Percentiles rank a stretch among this genome's conserved stretches.
These are phyloP conservation scores for Pythium myriotylum DNA, from an alignment of 352 stramenopile species.

Conservation along the genomic window DNA sequence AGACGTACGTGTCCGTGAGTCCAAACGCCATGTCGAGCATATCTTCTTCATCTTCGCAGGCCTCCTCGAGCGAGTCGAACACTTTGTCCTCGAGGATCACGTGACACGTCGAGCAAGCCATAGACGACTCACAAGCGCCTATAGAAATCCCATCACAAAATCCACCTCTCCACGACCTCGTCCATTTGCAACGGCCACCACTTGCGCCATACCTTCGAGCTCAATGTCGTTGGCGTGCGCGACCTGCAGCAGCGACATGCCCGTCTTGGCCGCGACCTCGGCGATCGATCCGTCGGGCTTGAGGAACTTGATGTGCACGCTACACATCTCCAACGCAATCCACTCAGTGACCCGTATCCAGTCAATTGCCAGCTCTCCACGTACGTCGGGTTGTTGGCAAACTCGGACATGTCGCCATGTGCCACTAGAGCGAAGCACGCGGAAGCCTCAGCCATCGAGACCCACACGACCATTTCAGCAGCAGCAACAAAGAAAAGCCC, in stretches of 20 bases:
- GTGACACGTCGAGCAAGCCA: constrained; percentile 99
- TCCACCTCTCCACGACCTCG: background rate
- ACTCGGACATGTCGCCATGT: constrained; percentile 63
- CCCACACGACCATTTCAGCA: background rate
- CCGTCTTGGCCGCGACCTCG: constrained; percentile 69
- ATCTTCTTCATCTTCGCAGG: constrained; percentile 98
- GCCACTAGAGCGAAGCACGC: constrained; percentile 27
- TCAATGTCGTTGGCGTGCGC: constrained; percentile 94
- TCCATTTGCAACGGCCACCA: no score
- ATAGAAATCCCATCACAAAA: constrained; percentile 14
- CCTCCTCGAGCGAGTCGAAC: constrained; percentile 90
- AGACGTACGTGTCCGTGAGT: constrained; percentile 91
- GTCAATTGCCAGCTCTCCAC: constrained; percentile 21
- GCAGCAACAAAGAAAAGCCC: background rate
- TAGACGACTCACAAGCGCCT: constrained; percentile 93
- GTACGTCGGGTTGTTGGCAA: constrained; percentile 65
- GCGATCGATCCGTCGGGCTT: constrained; percentile 61
- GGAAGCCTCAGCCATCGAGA: constrained; percentile 3
- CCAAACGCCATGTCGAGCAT: constrained; percentile 99
- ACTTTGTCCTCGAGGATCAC: constrained; percentile 94
- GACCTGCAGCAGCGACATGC: constrained; percentile 91
- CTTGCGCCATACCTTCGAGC: constrained; percentile 75
- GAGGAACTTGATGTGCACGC: constrained; percentile 79
- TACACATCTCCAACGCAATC: constrained; percentile 14
- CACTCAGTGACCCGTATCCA: no score